These are phyloP conservation scores for Hordeum marinum DNA, from an alignment of 176 grass and related monocot species.

Conservation along the genomic window DNA sequence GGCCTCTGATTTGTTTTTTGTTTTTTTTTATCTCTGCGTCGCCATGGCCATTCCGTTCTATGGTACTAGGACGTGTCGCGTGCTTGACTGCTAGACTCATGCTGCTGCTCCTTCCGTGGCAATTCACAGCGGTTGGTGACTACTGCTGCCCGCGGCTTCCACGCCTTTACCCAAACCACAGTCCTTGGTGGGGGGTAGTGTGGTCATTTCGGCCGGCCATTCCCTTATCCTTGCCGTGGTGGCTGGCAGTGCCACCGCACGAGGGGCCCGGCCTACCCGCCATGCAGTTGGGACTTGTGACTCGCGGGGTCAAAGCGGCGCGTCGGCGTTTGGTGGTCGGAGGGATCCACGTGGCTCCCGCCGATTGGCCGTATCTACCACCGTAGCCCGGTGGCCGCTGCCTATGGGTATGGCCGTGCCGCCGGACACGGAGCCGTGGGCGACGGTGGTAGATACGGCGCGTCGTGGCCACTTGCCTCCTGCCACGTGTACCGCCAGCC, in stretches of 20 bases:
- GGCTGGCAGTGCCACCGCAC: neutral
- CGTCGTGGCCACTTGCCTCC: neutral
- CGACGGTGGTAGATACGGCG: neutral
- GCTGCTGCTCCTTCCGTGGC: no score
- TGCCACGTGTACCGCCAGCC: neutral
- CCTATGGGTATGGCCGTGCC: neutral
- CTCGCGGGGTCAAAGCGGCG: neutral
- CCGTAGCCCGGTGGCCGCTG: no score
- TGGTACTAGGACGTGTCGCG: no score
- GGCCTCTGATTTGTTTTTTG: no score
- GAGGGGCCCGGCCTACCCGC: neutral
- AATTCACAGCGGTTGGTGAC: neutral
- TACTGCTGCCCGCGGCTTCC: no score
- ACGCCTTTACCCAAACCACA: neutral
- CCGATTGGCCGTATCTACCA: no score
- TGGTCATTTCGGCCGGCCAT: neutral
- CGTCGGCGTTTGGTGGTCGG: neutral
- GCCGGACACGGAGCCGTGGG: neutral
- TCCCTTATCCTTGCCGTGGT: neutral
- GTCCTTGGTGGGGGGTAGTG: neutral
- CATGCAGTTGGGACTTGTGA: neutral
- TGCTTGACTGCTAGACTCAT: no score
- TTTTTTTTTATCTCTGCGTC: neutral
- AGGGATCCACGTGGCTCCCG: neutral
- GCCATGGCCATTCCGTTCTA: neutral